Conservation (phyloP, 2,329 filamentous ascomycete genomes). For the Aspergillus arachidicola region DNA sequence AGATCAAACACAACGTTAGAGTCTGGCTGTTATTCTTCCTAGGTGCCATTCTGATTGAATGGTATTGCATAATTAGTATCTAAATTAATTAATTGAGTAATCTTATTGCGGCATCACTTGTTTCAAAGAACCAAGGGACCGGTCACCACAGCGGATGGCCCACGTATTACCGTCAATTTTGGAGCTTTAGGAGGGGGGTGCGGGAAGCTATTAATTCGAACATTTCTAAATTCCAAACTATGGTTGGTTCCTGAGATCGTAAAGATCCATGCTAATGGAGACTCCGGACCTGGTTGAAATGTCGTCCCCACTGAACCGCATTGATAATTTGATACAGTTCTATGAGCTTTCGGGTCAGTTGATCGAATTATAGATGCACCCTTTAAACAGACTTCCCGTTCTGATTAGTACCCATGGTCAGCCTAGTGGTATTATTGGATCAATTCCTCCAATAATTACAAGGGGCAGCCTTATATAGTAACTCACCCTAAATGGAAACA, state of each 20-base stretch:
- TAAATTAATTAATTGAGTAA: neutral
- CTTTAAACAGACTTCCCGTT: no score
- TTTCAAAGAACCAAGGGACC: neutral
- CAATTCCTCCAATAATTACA: neutral
- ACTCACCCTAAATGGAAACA: neutral
- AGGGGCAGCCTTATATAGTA: neutral
- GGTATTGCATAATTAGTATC: neutral
- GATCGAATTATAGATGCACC: no score
- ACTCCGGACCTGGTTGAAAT: constrained; percentile 5
- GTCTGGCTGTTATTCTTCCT: neutral
- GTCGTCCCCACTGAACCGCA: neutral
- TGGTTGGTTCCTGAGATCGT: constrained; percentile 6
- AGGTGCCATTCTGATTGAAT: neutral
- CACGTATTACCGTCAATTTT: neutral
- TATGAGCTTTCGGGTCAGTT: neutral
- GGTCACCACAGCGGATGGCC: neutral
- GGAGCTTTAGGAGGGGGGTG: neutral
- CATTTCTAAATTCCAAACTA: neutral
- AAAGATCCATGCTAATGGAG: neutral
- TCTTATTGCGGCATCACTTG: neutral
- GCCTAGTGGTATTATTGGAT: neutral
- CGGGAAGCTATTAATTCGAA: neutral
- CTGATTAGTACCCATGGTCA: no score
- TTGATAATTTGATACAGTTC: neutral
- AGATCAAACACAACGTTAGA: neutral